Conservation (phyloP, 306 rosid species). For the Parietaria judaica region DNA sequence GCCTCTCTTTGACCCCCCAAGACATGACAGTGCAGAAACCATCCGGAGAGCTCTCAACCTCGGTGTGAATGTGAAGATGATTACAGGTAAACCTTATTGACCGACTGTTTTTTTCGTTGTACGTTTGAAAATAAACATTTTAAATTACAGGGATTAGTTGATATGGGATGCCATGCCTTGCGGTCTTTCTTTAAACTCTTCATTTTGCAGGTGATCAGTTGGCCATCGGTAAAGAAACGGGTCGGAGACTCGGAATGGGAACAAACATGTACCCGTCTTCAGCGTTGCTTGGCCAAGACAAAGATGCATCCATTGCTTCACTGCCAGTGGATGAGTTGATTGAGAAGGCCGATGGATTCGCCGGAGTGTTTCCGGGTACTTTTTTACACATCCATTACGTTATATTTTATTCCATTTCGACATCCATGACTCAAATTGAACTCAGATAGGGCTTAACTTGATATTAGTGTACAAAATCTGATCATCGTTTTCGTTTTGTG, state of each 20-base stretch:
- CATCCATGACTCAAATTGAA: not conserved
- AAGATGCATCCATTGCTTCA: slow-evolving; percentile 61
- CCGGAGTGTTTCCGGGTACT: slow-evolving; percentile 97
- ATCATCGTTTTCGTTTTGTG: slow-evolving; percentile 5
- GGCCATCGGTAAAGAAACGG: slow-evolving; percentile 98
- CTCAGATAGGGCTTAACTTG: not conserved
- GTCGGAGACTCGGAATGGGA: slow-evolving; percentile 98
- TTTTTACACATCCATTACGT: not conserved
- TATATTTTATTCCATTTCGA: not conserved
- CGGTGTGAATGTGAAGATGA: slow-evolving; percentile 99
- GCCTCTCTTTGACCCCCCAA: slow-evolving; percentile 95
- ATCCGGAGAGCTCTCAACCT: slow-evolving; percentile 93
- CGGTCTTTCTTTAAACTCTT: not conserved
- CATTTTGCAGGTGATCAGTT: slow-evolving; percentile 76
- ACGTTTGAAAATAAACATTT: not conserved
- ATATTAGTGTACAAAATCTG: slow-evolving; percentile 18
- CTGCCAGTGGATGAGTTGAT: slow-evolving; percentile 96
- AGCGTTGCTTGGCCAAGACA: slow-evolving; percentile 83
- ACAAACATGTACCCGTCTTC: slow-evolving; percentile 99
- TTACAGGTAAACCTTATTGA: slow-evolving; percentile 57
- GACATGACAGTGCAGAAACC: slow-evolving; percentile 99
- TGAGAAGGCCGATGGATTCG: slow-evolving; percentile 98
- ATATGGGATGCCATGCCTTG: slow-evolving; percentile 3
- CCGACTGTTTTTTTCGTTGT: slow-evolving; percentile 7
- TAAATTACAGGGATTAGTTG: not conserved